Evolutionary conservation across 2,329 filamentous ascomycete species (phyloP), one percentile per base, ranked within the genome.

Genomic region (Aspergillus sp.): DNA sequence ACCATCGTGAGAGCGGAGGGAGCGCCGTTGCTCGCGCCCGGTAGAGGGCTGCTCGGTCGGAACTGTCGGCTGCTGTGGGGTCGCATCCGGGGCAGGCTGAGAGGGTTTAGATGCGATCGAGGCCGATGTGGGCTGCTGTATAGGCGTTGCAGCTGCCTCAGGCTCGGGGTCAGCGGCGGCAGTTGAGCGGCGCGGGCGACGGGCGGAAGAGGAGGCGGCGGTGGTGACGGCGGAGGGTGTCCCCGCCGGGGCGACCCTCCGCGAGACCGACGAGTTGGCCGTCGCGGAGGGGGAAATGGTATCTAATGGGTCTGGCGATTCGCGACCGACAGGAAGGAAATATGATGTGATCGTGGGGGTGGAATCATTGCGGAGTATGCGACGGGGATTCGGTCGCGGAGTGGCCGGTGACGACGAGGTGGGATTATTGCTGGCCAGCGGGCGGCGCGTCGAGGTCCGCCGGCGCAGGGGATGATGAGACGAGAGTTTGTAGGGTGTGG

Each of bases 1-100:
- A 70, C 84, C 85, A 73, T 96, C 92, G 70, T 96, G 90, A 55
- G 92, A 96, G 64, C 94, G 86, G 73, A 97, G 81, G 73, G 92
- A 94, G 70, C 93, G 81, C 74, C 86, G 89, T 67, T 90, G 88
- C 39, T 67, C 62, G 19, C 50, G 54, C 53, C 44, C 51, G 38
- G 51, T 52, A 21, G 59, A 50, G 10, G 53, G 38, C 36, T 58
- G 57, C 17, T 60, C 57, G 17, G 62, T 44, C 13, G 41, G 41
- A 15, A 5, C 32, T 13, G 44, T 42, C n/a, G 52, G 6, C 41
- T 55, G 52, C 17, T n/a, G 32, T 13, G 52, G 47, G 36, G 21
- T 38, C 36, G 10, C 44, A 27, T 30, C 23, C 6, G 25, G 53
- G 8, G 39, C 30, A 19, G 53, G 21, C 4, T 25, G 53, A 36